Conservation (phyloP, 768 basidiomycete species). For the Infundibulicybe gibba region DNA sequence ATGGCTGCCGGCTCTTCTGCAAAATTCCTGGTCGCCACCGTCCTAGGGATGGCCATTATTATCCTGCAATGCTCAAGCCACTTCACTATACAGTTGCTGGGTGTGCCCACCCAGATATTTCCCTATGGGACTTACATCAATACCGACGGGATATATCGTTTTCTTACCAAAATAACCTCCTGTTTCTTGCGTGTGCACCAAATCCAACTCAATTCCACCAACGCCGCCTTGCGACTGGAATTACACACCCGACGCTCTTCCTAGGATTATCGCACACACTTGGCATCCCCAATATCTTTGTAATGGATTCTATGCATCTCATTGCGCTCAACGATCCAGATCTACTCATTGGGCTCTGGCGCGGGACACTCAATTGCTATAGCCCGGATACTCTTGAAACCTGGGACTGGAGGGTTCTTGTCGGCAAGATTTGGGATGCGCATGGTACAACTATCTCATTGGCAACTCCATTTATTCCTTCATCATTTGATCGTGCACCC, state of each 20-base stretch:
- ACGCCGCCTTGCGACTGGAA: slow-evolving; percentile 25
- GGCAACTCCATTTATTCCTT: slow-evolving; percentile 3
- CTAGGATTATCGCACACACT: slow-evolving; percentile 24
- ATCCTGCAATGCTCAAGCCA: slow-evolving; percentile 15
- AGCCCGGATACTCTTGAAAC: slow-evolving; percentile 2
- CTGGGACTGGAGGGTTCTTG: slow-evolving; percentile 6
- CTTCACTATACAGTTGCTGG: slow-evolving; percentile 14
- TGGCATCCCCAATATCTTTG: slow-evolving; percentile 28
- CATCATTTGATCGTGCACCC: slow-evolving; percentile 21
- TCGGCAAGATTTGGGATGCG: slow-evolving; percentile 3
- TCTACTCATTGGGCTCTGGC: slow-evolving; percentile 30
- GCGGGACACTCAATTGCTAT: slow-evolving; percentile 23
- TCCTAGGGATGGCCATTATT: slow-evolving; percentile 12
- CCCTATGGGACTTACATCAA: slow-evolving; percentile 6
- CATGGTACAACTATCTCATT: slow-evolving; percentile 3
- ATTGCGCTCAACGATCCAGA: slow-evolving; percentile 30
- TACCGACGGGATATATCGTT: background rate
- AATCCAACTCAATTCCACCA: slow-evolving; percentile 4
- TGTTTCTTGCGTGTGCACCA: background rate
- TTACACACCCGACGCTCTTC: slow-evolving; percentile 32
- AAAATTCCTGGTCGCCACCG: slow-evolving; percentile 11
- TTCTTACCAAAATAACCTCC: slow-evolving; percentile 6
- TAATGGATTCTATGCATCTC: slow-evolving; percentile 40
- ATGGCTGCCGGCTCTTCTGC: slow-evolving; percentile 18
- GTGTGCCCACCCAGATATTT: slow-evolving; percentile 21